A percentile compares a stretch with the other conserved stretches of the same genome.
Evolutionary conservation across 2,329 filamentous ascomycete species (phyloP).

Genomic region (Salinomyces thailandicus): DNA sequence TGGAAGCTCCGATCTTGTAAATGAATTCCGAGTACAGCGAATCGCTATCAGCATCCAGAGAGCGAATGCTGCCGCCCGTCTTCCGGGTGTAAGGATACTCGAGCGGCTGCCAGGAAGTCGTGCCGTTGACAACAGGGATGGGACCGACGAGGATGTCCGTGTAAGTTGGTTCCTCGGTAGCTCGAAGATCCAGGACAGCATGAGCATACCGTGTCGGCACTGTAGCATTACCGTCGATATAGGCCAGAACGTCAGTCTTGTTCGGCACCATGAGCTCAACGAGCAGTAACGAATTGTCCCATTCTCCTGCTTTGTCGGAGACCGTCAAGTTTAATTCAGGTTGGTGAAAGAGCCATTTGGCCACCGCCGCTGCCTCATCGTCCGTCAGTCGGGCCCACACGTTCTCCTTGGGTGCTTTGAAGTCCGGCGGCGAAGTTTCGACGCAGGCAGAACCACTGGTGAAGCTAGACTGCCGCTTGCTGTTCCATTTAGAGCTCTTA

Average conservation of each 20-base stretch:
- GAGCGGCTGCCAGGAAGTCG: constrained; percentile 31
- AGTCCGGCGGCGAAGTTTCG: constrained; percentile 3
- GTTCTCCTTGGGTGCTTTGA: constrained; percentile 32
- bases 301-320: constrained; percentile 15
- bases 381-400: constrained; percentile 32
- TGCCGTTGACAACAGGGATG: constrained; percentile 34
- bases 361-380: constrained; percentile 30
- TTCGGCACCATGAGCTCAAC: constrained; percentile 36
- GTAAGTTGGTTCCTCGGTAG: constrained; percentile 28
- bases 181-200: constrained; percentile 32
- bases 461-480: constrained; percentile 6
- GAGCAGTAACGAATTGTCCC: constrained; percentile 18
- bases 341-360: constrained; percentile 33
- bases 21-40: constrained; percentile 14
- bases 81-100: constrained; percentile 34
- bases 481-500: constrained; percentile 8
- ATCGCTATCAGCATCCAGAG: constrained; percentile 31
- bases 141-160: constrained; percentile 41
- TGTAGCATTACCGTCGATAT: constrained; percentile 31
- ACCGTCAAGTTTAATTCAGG: constrained; percentile 30
- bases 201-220: constrained; percentile 35
- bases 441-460: constrained; percentile 10
- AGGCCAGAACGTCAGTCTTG: constrained; percentile 39
- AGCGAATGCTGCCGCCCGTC: constrained; percentile 31
- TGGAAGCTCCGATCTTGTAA: constrained; percentile 13